phyloP scores from a whole-genome alignment of 1,139 yeast species.

The Taphrina flavorubra region DNA sequence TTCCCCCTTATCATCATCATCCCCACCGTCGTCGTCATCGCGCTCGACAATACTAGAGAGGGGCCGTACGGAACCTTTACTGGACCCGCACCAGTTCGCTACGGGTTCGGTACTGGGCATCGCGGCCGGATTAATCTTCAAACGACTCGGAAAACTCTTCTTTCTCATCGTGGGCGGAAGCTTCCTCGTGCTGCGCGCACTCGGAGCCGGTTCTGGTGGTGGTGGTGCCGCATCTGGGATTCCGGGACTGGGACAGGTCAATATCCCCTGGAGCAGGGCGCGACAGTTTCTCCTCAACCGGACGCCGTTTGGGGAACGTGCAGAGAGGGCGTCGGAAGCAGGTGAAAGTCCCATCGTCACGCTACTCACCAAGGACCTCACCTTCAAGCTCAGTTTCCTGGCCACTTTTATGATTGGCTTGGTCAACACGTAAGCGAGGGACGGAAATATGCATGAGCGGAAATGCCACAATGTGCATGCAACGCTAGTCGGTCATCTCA shows the following conservation, averaged over 20 bases:
- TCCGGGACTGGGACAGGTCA: conserved; percentile 27
- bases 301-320: conserved; percentile 10
- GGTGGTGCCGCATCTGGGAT: no score
- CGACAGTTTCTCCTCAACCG: conserved; percentile 32
- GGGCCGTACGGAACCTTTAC: background rate
- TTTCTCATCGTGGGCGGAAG: conserved; percentile 31
- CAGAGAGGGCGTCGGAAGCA: background rate
- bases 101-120: conserved; percentile 37
- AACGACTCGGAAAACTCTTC: conserved; percentile 38
- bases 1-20: background rate
- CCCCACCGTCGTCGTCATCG: background rate
- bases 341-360: conserved; percentile 31
- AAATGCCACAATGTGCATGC: no score
- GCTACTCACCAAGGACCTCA: conserved; percentile 31
- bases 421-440: conserved; percentile 25
- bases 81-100: conserved; percentile 39
- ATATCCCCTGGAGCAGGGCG: conserved; percentile 31
- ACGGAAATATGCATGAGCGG: no score
- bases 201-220: conserved; percentile 15
- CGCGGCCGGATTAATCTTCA: conserved; percentile 31
- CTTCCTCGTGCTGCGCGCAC: conserved; percentile 26
- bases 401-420: conserved; percentile 36
- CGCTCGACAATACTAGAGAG: background rate
- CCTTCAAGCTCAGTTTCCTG: conserved; percentile 35
- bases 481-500: no score